Evolutionary conservation across 257 asterid genomes (phyloP).

Genomic region (Leonotis leonurus): DNA sequence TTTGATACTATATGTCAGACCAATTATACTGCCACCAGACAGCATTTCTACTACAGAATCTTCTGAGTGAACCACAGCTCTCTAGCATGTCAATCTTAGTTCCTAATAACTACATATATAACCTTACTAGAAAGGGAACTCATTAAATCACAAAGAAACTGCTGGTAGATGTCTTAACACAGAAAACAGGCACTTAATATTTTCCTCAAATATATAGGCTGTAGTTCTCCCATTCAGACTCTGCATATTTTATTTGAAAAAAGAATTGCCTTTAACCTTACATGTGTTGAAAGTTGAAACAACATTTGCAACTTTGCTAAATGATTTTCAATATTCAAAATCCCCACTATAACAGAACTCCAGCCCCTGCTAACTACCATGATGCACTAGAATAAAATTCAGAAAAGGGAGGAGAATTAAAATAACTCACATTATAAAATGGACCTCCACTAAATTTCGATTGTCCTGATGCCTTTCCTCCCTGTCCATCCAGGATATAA

Average conservation of each 20-base stretch:
- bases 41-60: background rate
- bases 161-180: background rate
- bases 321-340: background rate
- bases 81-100: background rate
- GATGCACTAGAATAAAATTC: conserved; percentile 1
- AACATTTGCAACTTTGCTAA: background rate
- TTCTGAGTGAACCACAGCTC: background rate
- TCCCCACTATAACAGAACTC: background rate
- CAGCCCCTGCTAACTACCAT: background rate
- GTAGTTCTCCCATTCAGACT: background rate
- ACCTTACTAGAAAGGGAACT: background rate
- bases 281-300: background rate
- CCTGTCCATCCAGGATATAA: conserved; percentile 39
- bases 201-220: background rate
- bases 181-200: background rate
- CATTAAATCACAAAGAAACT: background rate
- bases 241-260: background rate
- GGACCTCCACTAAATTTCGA: conserved; percentile 66
- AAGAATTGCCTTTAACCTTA: background rate
- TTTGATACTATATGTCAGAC: background rate
- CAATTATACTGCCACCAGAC: background rate
- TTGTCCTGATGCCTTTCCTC: conserved; percentile 49
- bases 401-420: conserved; percentile 14
- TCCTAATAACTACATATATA: background rate
- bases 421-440: conserved; percentile 57